Evolutionary conservation across 2,329 filamentous ascomycete genomes (phyloP).

Genomic region (Penicillium sp.): DNA sequence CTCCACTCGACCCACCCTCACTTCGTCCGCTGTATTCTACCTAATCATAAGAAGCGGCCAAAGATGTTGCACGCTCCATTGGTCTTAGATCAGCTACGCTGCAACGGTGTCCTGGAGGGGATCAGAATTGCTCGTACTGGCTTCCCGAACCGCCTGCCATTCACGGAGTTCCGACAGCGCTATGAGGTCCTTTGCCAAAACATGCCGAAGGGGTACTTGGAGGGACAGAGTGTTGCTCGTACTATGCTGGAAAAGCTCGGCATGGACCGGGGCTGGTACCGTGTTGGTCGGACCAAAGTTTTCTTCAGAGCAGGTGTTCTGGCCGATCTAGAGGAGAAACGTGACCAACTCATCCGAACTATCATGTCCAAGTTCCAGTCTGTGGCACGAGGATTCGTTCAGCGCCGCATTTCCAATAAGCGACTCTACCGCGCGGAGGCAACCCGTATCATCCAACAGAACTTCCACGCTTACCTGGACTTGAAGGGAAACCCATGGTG

Average conservation of each 20-base stretch:
- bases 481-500: constrained; percentile 96
- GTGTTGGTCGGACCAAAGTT: constrained; percentile 93
- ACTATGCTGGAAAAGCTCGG: constrained; percentile 88
- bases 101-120: constrained; percentile 98
- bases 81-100: constrained; percentile 95
- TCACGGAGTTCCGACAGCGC: constrained; percentile 89
- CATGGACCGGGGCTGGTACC: constrained; percentile 81
- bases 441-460: constrained; percentile 88
- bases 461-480: constrained; percentile 88
- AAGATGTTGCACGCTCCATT: constrained; percentile 89
- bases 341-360: constrained; percentile 86
- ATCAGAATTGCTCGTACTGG: constrained; percentile 96
- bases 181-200: constrained; percentile 91
- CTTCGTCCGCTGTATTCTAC: constrained; percentile 95
- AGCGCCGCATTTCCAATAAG: constrained; percentile 86
- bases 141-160: constrained; percentile 89
- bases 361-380: constrained; percentile 95
- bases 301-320: constrained; percentile 97
- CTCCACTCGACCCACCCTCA: constrained; percentile 96
- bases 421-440: constrained; percentile 92
- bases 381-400: constrained; percentile 82
- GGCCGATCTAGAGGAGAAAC: constrained; percentile 93
- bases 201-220: constrained; percentile 86
- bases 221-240: constrained; percentile 80
- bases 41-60: constrained; percentile 95